A percentile compares a stretch with the other conserved stretches of the same genome.
Evolutionary conservation across 306 rosid genomes (phyloP).

Genomic region (Dicorynia guianensis): DNA sequence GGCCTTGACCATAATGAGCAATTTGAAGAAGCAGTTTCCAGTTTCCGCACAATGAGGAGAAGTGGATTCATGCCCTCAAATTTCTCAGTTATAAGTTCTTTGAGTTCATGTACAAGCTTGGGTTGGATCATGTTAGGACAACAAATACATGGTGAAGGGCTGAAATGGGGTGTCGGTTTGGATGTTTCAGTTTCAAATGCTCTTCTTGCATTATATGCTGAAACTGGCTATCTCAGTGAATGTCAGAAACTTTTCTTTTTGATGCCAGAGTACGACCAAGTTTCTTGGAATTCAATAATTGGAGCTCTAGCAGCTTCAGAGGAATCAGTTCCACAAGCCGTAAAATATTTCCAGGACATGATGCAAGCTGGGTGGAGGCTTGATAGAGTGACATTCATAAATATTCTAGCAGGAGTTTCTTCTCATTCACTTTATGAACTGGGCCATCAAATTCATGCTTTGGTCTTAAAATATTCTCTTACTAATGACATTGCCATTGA

Average conservation of each 20-base stretch:
- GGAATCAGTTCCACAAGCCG: slow-evolving; percentile 58
- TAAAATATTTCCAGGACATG: slow-evolving; percentile 73
- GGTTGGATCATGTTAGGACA: slow-evolving; percentile 75
- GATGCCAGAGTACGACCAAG: slow-evolving; percentile 80
- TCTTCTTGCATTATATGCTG: slow-evolving; percentile 78
- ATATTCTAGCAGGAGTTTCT: slow-evolving; percentile 72
- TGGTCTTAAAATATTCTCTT: slow-evolving; percentile 63
- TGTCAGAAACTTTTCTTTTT: slow-evolving; percentile 70
- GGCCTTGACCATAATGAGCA: slow-evolving; percentile 80
- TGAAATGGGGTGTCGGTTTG: slow-evolving; percentile 82
- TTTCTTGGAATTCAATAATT: slow-evolving; percentile 88
- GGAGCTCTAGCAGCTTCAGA: slow-evolving; percentile 76
- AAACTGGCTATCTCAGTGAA: slow-evolving; percentile 61
- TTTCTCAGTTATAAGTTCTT: slow-evolving; percentile 78
- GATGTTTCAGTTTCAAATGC: slow-evolving; percentile 93
- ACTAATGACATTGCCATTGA: slow-evolving; percentile 64
- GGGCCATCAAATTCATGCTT: slow-evolving; percentile 74
- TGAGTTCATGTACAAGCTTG: slow-evolving; percentile 89
- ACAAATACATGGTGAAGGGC: slow-evolving; percentile 75
- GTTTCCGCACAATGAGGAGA: slow-evolving; percentile 71
- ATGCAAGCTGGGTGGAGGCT: slow-evolving; percentile 75
- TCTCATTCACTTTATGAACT: slow-evolving; percentile 64
- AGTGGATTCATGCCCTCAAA: slow-evolving; percentile 72
- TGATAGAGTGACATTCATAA: slow-evolving; percentile 77
- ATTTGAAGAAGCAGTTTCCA: slow-evolving; percentile 70